Evolutionary conservation across 495 filamentous ascomycete species (phyloP).

Genomic region (Neurospora sp.): DNA sequence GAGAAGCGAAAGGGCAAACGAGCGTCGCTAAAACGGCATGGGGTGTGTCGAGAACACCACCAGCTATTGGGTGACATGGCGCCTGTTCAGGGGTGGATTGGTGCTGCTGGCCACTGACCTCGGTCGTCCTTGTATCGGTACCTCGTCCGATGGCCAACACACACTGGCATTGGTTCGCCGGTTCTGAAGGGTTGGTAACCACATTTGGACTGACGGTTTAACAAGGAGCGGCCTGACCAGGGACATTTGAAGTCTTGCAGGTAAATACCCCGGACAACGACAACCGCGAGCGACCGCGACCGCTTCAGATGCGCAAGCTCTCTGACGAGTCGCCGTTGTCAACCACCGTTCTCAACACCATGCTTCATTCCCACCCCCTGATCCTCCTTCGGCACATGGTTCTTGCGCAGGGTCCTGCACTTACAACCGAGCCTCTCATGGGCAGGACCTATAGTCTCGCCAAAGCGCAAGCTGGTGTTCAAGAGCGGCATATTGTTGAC

Average conservation of each 20-base stretch:
- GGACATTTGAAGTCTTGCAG: not conserved
- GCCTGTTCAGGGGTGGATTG: not conserved
- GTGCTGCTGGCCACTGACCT: not conserved
- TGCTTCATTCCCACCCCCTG: not conserved
- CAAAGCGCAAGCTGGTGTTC: not conserved
- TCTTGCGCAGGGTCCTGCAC: not conserved
- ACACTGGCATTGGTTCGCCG: not conserved
- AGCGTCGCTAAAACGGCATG: not conserved
- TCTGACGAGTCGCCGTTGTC: not conserved
- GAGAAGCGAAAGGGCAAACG: not conserved
- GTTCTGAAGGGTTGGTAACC: not conserved
- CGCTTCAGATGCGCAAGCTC: not conserved
- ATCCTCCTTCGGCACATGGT: not conserved
- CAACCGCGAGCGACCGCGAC: not conserved
- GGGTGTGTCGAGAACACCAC: not conserved
- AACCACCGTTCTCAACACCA: not conserved
- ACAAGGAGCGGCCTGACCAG: not conserved
- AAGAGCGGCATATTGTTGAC: not conserved
- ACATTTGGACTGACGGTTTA: not conserved
- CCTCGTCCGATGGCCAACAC: not conserved
- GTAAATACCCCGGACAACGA: not conserved
- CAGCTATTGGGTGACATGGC: not conserved
- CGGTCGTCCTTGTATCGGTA: not conserved
- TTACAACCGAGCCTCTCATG: not conserved
- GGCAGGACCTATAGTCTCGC: not conserved